Evolutionary conservation across 768 basidiomycete species (phyloP).

Genomic region (Psilocybe cyanescens): DNA sequence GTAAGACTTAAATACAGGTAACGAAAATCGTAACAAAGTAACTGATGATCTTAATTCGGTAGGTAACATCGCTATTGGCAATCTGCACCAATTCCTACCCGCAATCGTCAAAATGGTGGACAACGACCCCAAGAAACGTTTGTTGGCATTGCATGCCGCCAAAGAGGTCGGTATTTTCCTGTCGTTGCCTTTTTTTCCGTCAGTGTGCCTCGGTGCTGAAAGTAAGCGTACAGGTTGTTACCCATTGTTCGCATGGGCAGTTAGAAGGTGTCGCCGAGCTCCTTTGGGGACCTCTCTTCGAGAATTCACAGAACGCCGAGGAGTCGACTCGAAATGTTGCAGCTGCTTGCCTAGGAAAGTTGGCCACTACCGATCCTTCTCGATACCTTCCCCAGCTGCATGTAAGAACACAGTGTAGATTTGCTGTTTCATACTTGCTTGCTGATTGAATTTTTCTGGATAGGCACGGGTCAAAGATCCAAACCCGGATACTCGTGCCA

Average conservation of each 20-base stretch:
- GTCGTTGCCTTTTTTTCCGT: no score
- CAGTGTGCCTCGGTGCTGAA: background rate
- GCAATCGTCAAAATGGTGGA: constrained; percentile 79
- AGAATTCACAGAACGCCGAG: constrained; percentile 87
- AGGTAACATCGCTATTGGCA: constrained; percentile 97
- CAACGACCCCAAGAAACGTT: constrained; percentile 74
- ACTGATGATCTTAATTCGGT: background rate
- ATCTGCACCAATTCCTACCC: constrained; percentile 85
- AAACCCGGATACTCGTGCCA: constrained; percentile 77
- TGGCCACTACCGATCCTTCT: constrained; percentile 89
- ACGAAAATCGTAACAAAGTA: background rate
- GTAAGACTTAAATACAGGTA: constrained; percentile 38
- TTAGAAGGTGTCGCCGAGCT: constrained; percentile 86
- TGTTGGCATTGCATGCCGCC: constrained; percentile 88
- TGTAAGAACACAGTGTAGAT: constrained; percentile 40
- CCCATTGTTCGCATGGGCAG: constrained; percentile 84
- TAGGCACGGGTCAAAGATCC: constrained; percentile 71
- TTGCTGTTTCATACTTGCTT: no score
- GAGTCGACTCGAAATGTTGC: constrained; percentile 94
- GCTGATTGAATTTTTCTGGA: background rate
- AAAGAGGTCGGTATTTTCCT: constrained; percentile 70
- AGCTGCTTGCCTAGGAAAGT: constrained; percentile 94
- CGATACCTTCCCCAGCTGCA: constrained; percentile 94
- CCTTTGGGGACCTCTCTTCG: constrained; percentile 92
- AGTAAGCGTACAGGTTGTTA: constrained; percentile 68